Base-by-base conservation (phyloP, 75 land plant genomes). In the Isoetes taiwanensis region DNA sequence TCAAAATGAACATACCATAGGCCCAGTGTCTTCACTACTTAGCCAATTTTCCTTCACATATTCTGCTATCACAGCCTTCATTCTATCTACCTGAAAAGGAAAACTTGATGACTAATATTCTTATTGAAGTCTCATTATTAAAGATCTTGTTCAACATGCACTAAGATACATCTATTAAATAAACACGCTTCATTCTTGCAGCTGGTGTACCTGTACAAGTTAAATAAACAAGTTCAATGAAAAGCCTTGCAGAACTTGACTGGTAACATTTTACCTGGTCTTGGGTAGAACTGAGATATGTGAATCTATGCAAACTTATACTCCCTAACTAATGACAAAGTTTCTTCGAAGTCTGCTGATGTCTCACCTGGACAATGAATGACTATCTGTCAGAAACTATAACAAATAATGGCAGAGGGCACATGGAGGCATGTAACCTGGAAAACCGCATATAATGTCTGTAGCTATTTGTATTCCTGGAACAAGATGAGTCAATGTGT, bases 1-100 rank as follows among this genome's bases (percentile, higher is more conserved):
- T n/a, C n/a, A n/a, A n/a, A n/a, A n/a, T n/a, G n/a, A n/a, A n/a
- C n/a, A n/a, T 71, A 86, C 97, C 97, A 77, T 80, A 91, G 41
- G 97, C 97, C 97, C 97, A 42, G 97, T 91, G 42, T 91, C 97
- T 67, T 91, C 97, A 64, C 97, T 91, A 55, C 97, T 91, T 46
- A 91, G 67, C 97, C 97, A 91, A 61, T 86, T 78, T 57, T 91
- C 97, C 61, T 61, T 86, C 11, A 91, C 94, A 24, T 94, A 93
- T 62, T 86, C 85, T 20, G 78, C 64, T 46, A 91, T 55, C 40
- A 91, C 97, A 52, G 71, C 52, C 72, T 68, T 83, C 2, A 80
- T 82, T 57, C 97, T 87, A 29, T 78, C 76, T 16, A 86, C 97
- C 97, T 91, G 57, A n/a, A n/a, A n/a, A n/a, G n/a, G n/a, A n/a